A percentile compares a stretch with the other conserved stretches of the same genome.
These are phyloP conservation scores for Cyclotella sp. DNA, from an alignment of 108 stramenopile genomes.

Conservation along the genomic window DNA sequence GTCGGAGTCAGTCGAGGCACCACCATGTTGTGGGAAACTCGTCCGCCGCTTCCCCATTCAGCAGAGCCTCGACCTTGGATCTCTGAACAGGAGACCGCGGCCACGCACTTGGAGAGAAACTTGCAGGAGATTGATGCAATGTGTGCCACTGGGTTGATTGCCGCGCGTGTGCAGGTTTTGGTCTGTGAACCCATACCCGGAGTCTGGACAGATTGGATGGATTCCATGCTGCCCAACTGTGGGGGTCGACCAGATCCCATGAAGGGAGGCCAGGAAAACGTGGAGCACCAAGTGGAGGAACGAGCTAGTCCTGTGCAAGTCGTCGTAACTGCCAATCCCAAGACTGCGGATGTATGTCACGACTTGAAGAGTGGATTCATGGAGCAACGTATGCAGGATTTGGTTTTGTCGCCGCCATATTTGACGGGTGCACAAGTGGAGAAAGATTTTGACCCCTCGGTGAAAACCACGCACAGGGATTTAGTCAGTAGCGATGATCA, in stretches of 20 bases:
- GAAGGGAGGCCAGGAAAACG: slow-evolving; percentile 20
- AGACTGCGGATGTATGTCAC: slow-evolving; percentile 85
- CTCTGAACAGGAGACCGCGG: slow-evolving; percentile 87
- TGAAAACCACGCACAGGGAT: slow-evolving; percentile 84
- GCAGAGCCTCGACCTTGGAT: slow-evolving; percentile 78
- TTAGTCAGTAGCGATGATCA: slow-evolving; percentile 86
- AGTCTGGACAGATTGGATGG: slow-evolving; percentile 91
- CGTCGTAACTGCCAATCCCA: slow-evolving; percentile 79
- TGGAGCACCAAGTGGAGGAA: slow-evolving; percentile 67
- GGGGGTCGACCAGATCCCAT: slow-evolving; percentile 76
- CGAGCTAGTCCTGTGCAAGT: slow-evolving; percentile 86
- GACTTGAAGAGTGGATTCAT: slow-evolving; percentile 89
- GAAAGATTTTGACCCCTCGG: slow-evolving; percentile 49
- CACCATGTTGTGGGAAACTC: slow-evolving; percentile 89
- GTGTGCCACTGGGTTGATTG: slow-evolving; percentile 85
- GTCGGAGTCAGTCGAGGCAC: slow-evolving; percentile 84
- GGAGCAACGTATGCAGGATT: slow-evolving; percentile 86
- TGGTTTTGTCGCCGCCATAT: slow-evolving; percentile 80
- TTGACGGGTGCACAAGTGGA: slow-evolving; percentile 56
- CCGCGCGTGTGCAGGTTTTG: slow-evolving; percentile 81
- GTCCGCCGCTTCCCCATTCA: slow-evolving; percentile 62
- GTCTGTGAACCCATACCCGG: slow-evolving; percentile 88
- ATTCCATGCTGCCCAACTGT: slow-evolving; percentile 73
- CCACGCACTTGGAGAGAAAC: slow-evolving; percentile 81
- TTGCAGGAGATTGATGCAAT: slow-evolving; percentile 86